These are phyloP conservation scores for Metarhizium album DNA, from an alignment of 2,329 filamentous ascomycete species.

Conservation along the genomic window DNA sequence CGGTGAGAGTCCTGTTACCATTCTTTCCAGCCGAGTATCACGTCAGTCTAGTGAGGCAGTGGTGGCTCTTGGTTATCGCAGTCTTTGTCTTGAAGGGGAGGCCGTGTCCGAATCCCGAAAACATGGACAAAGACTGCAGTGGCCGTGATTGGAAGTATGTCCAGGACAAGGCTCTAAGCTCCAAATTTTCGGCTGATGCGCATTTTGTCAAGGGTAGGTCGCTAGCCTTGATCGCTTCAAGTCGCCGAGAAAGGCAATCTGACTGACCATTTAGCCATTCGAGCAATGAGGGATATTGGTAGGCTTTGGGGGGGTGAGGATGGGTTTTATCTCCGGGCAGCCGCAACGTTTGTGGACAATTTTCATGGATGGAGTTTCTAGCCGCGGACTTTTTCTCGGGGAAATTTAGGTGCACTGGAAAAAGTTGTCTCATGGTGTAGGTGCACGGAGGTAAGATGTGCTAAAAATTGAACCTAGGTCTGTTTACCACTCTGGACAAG, in stretches of 20 bases:
- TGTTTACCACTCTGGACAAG: not conserved
- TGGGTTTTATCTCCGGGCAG: conserved; percentile 54
- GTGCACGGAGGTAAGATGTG: not conserved
- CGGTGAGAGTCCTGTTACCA: conserved; percentile 75
- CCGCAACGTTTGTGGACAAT: conserved; percentile 61
- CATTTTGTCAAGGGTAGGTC: conserved; percentile 71
- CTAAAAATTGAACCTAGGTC: not conserved
- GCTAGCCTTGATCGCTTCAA: not conserved
- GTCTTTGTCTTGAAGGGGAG: conserved; percentile 68
- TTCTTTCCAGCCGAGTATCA: conserved; percentile 65
- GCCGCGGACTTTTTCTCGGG: conserved; percentile 5
- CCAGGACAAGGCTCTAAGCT: conserved; percentile 57
- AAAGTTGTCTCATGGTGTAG: not conserved
- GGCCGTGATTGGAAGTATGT: conserved; percentile 69
- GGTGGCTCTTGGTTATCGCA: conserved; percentile 76
- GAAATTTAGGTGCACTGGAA: not conserved
- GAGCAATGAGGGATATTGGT: conserved; percentile 64
- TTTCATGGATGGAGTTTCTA: conserved; percentile 55
- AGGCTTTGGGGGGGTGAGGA: conserved; percentile 64
- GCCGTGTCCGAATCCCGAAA: conserved; percentile 58
- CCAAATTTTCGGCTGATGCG: conserved; percentile 58
- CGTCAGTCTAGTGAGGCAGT: conserved; percentile 64
- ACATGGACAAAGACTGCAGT: conserved; percentile 48
- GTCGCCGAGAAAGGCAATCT: not conserved
- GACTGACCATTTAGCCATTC: conserved; percentile 38